Evolutionary conservation across 2,329 filamentous ascomycete genomes (phyloP), one percentile per base, ranked within the genome.

Genomic region (Talaromyces sp.): DNA sequence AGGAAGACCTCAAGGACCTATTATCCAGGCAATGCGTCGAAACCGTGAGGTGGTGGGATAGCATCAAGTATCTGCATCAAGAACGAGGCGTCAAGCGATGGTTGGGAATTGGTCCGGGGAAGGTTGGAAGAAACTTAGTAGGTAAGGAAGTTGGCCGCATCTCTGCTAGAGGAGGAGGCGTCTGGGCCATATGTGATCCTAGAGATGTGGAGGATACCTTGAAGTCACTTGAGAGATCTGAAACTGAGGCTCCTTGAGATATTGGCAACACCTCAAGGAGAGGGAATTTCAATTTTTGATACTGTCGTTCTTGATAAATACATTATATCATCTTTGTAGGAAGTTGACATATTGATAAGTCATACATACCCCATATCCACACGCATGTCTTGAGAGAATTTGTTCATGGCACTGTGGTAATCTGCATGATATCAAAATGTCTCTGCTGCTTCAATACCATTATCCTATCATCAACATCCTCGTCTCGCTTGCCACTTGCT

Each of bases 11-110:
- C 36, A 91, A 91, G 74, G 89, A 96, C 68, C 79, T 96, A 54
- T 81, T 97, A 59, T 89, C 93, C 1, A 81, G 91, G 58, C 90
- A 93, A 73, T 93, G 91, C 68, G 88, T 95, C n/a, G 92, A 97
- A 80, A 97, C 93, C 34, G 92, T 98, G 49, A 85, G 87, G 66
- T 98, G 94, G 94, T 97, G 93, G 89, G 92, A 96, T 70, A 95
- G 91, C 72, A 93, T 98, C 72, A 88, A 88, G 70, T 97, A 96
- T 73, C 81, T 97, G 59, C 92, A 97, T 75, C 89, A 95, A 75
- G 88, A 95, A 72, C 86, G 89, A 73, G 89, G 89, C 68, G 91
- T 97, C 19, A 84, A 89, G 71, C 84, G 93, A 64, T 97, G 94
- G 90, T 86, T 98, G 59, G 94, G 94, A 51, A 92, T 98, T 68